Base-by-base conservation (phyloP, 352 stramenopile genomes). In the Pythium folliculosum region DNA sequence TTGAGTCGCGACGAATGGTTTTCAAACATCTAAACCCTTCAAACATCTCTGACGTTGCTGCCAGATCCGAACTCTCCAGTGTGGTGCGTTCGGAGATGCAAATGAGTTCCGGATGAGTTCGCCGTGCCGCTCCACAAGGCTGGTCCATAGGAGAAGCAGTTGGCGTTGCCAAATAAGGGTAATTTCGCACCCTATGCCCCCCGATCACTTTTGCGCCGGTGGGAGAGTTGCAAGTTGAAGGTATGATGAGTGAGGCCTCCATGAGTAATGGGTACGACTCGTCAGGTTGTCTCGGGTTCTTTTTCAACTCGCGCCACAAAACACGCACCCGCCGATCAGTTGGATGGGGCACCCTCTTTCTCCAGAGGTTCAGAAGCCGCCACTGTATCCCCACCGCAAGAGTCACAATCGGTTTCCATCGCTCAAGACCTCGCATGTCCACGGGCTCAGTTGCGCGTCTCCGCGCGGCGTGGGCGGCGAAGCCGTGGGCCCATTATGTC, bases 401-500 rank as follows among this genome's bases (percentile, higher is more conserved):
- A 12, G 2, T 17, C 37, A 43, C 14, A 17, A 43, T 43, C 37
- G 9, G 9, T 43, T 43, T 7, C 27, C 27, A 32, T 5, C 27
- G 35, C 44, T 3, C 44, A 16, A 52, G 5, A 17, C 22, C 12
- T 3, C 32, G 5, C 2, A 38, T 55, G 49, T 10, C 17, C 1
- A 14, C 13, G 12, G 22, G 23, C 32, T 22, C 14, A 16, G 6
- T 55, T 21, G 49, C 5, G 23, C 49, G 23, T 12, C 23, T 55
- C 13, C 49, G 49, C 49, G 49, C 23, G 4, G 52, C 21, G 52
- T 55, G 49, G 49, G 22, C 23, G 5, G 13, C 48, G 5, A 40
- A 32, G 25, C 58, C 45, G 10, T 65, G 45, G 45, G 16, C 45
- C 10, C 58, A 57, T 17, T 57, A 47, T 27, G 58, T n/a, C 17